Evolutionary conservation across 2,329 filamentous ascomycete species (phyloP).

Genomic region (Colletotrichum trifolii): DNA sequence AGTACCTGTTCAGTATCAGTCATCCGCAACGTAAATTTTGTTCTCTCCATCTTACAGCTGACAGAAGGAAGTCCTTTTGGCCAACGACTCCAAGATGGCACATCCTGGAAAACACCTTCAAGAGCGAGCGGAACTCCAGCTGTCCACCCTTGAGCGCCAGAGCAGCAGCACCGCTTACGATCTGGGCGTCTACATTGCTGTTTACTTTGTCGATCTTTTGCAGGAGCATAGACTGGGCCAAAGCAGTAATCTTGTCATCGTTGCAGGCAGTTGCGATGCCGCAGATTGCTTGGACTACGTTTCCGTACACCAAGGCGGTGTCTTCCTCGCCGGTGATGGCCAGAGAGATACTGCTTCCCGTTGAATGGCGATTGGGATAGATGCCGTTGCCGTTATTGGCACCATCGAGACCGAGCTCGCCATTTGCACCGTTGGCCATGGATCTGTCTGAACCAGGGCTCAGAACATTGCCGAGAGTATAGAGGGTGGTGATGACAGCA

Average conservation of each 20-base stretch:
- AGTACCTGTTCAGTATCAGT: conserved; percentile 63
- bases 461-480: conserved; percentile 94
- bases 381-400: conserved; percentile 51
- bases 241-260: conserved; percentile 91
- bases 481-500: conserved; percentile 92
- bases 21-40: no score
- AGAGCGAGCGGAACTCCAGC: conserved; percentile 84
- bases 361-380: conserved; percentile 67
- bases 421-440: conserved; percentile 64
- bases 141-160: conserved; percentile 82
- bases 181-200: conserved; percentile 81
- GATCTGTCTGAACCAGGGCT: conserved; percentile 74
- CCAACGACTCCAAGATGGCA: conserved; percentile 78
- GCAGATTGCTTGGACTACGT: conserved; percentile 95
- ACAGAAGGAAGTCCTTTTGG: conserved; percentile 73
- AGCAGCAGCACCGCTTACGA: conserved; percentile 83
- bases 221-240: conserved; percentile 95
- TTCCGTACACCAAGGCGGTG: conserved; percentile 79
- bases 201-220: conserved; percentile 93
- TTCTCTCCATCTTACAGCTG: conserved; percentile 69
- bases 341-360: conserved; percentile 84
- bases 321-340: conserved; percentile 82
- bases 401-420: conserved; percentile 46
- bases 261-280: conserved; percentile 84
- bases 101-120: conserved; percentile 84